Conservation (phyloP, 2,329 filamentous ascomycete genomes). For the Colletotrichum spinosum region DNA sequence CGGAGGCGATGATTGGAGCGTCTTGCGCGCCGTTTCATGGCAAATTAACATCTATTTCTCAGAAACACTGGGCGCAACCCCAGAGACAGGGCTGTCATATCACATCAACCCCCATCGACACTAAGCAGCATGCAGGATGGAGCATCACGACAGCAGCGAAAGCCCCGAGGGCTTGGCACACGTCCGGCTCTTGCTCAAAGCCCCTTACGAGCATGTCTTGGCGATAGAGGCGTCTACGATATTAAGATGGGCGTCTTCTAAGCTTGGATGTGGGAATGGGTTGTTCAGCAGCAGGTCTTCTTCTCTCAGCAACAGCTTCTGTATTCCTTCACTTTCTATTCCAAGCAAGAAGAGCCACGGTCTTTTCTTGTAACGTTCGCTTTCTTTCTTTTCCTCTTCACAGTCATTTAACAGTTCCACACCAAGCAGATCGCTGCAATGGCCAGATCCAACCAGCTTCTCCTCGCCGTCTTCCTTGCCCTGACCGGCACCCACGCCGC, state of each 20-base stretch:
- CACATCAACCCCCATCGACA: not conserved
- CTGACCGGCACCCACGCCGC: conserved; percentile 25
- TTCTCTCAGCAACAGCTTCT: not conserved
- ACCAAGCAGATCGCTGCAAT: conserved; percentile 10
- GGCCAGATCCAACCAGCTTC: conserved; percentile 23
- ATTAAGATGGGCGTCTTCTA: conserved; percentile 16
- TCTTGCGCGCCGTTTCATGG: conserved; percentile 19
- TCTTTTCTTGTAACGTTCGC: not conserved
- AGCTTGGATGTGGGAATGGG: too few species aligned
- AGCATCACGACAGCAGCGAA: conserved; percentile 6
- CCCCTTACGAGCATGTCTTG: conserved; percentile 20
- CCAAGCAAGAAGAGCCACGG: conserved; percentile 8
- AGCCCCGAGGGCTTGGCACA: not conserved
- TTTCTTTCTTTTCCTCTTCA: conserved; percentile 1
- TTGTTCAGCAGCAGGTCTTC: conserved; percentile 13
- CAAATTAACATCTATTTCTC: conserved; percentile 23
- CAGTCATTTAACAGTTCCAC: not conserved
- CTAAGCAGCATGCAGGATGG: not conserved
- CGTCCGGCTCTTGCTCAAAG: conserved; percentile 1
- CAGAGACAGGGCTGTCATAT: conserved; percentile 2
- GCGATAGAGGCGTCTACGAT: conserved; percentile 16
- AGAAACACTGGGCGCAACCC: conserved; percentile 18
- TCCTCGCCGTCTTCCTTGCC: conserved; percentile 27
- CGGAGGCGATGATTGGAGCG: conserved; percentile 4
- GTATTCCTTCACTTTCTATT: conserved; percentile 10